A percentile compares a stretch with the other conserved stretches of the same genome.
Conservation (phyloP, 2,329 filamentous ascomycete species). For the Paracoccidioides brasiliensis region DNA sequence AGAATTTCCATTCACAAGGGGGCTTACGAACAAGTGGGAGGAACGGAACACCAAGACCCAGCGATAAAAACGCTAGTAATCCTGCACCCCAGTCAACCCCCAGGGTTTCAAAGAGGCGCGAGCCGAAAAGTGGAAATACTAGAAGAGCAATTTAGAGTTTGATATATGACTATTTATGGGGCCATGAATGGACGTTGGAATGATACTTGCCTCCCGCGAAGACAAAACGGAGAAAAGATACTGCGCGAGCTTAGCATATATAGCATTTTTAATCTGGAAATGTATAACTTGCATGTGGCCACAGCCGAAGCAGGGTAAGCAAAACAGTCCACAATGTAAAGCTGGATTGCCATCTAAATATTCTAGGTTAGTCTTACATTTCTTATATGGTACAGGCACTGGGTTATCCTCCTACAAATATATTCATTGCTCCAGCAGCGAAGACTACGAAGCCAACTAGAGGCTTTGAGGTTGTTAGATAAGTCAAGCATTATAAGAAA, state of each 20-base stretch:
- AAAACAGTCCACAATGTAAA: conserved; percentile 4
- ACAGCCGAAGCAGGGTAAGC: conserved; percentile 1
- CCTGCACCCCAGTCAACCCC: conserved; percentile 2
- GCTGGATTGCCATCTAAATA: conserved; percentile 1
- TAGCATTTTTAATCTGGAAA: neutral
- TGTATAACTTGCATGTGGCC: neutral
- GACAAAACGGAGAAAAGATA: conserved; percentile 2
- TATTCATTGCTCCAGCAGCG: neutral
- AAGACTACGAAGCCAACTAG: conserved; percentile 1
- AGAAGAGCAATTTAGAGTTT: neutral
- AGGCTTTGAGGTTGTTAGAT: neutral
- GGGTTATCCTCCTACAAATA: neutral
- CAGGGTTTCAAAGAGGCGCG: neutral
- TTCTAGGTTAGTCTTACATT: neutral
- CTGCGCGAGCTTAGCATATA: neutral
- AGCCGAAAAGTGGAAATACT: conserved; percentile 4
- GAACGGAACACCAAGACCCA: conserved; percentile 2
- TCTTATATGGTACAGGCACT: neutral
- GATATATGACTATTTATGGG: neutral
- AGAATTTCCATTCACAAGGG: neutral
- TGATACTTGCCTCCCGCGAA: neutral
- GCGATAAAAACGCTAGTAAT: conserved; percentile 2
- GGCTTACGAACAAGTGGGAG: neutral
- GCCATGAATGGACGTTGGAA: neutral
- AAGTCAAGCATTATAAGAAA: neutral